Percentiles rank a stretch among this genome's conserved stretches.
These are phyloP conservation scores for Nepenthes mirabilis DNA, from an alignment of 148 eudicot species.

Conservation along the genomic window DNA sequence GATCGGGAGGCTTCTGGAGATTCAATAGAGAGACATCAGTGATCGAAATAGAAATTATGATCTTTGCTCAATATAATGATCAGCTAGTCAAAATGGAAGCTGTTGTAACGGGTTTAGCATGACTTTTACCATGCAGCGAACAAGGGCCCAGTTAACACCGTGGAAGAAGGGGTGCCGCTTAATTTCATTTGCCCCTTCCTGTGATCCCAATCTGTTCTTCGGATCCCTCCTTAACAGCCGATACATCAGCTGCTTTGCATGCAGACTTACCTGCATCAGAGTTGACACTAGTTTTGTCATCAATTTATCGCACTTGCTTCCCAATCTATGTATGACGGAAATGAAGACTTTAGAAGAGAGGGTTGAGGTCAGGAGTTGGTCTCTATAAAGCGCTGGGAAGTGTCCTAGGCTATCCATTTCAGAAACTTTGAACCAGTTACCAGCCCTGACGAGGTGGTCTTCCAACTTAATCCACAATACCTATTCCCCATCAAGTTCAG, in stretches of 20 bases:
- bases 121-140: slow-evolving; percentile 72
- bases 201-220: slow-evolving; percentile 73
- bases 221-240: slow-evolving; percentile 83
- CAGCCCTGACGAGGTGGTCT: no score
- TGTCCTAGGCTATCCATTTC: no score
- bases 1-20: slow-evolving; percentile 63
- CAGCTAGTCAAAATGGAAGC: not conserved
- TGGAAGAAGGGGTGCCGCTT: slow-evolving; percentile 86
- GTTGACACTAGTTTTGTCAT: not conserved
- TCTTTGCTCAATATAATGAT: not conserved
- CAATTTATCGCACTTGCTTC: no score
- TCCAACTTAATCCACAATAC: no score
- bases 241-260: slow-evolving; percentile 67
- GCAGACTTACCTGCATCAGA: slow-evolving; percentile 65
- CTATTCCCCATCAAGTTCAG: no score
- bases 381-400: no score
- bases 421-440: no score
- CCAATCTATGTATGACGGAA: not conserved
- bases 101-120: not conserved
- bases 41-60: not conserved
- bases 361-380: not conserved
- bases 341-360: not conserved
- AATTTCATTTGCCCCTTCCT: slow-evolving; percentile 84
- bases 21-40: slow-evolving; percentile 3
- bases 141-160: slow-evolving; percentile 85